Evolutionary conservation across 345 rosid species (phyloP).

Genomic region (Capsella bursapastoris): DNA sequence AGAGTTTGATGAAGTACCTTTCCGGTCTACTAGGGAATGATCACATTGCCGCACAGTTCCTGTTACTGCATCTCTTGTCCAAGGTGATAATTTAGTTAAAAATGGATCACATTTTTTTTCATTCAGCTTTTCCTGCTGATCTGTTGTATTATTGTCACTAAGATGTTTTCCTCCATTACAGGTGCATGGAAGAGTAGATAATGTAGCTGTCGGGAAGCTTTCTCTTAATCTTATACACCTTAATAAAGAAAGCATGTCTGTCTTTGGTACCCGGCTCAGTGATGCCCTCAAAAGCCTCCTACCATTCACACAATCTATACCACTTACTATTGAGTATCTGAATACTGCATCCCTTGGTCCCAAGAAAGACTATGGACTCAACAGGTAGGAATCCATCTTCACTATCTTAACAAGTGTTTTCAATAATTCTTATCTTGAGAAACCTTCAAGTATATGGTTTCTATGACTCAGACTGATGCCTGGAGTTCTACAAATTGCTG

Average conservation of each 20-base stretch:
- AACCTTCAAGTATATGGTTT: constrained; percentile 4
- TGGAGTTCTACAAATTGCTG: constrained; percentile 79
- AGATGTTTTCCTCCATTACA: constrained; percentile 33
- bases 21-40: constrained; percentile 80
- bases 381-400: constrained; percentile 54
- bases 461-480: constrained; percentile 60
- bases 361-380: constrained; percentile 74
- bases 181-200: constrained; percentile 84
- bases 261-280: constrained; percentile 60
- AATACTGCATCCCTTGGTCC: constrained; percentile 74
- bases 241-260: constrained; percentile 66
- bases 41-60: constrained; percentile 67
- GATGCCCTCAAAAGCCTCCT: constrained; percentile 61
- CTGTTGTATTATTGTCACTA: neutral
- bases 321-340: constrained; percentile 72
- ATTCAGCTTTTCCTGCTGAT: constrained; percentile 13
- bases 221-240: constrained; percentile 73
- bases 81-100: constrained; percentile 50
- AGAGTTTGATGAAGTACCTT: constrained; percentile 71
- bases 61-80: constrained; percentile 85
- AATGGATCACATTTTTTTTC: neutral
- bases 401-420: neutral
- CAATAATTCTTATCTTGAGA: neutral
- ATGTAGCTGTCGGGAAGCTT: constrained; percentile 89
- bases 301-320: constrained; percentile 68